These are phyloP conservation scores for Pseudoscleropodium purum DNA, from an alignment of 225 moss, liverwort and hornwort species.

Conservation along the genomic window DNA sequence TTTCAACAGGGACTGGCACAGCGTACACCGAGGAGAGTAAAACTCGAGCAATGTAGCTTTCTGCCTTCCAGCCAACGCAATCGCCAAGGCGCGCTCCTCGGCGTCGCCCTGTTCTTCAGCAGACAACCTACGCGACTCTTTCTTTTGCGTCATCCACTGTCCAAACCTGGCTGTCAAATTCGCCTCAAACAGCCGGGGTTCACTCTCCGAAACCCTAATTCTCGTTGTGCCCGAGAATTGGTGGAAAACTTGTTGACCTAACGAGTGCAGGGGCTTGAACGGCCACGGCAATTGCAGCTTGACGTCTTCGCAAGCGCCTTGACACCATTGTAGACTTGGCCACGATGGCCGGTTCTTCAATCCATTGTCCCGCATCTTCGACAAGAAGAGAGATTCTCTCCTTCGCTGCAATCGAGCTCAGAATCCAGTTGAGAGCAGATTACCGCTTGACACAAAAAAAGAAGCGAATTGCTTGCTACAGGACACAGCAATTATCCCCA, in stretches of 20 bases:
- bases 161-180: slow-evolving; percentile 29
- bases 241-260: slow-evolving; percentile 15
- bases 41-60: slow-evolving; percentile 77
- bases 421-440: neutral
- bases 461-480: neutral
- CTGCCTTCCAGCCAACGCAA: slow-evolving; percentile 57
- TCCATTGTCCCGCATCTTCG: slow-evolving; percentile 7
- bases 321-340: slow-evolving; percentile 31
- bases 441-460: too few species aligned
- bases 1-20: slow-evolving; percentile 69
- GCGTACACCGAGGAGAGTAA: slow-evolving; percentile 70
- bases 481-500: neutral
- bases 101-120: slow-evolving; percentile 67
- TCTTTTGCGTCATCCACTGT: slow-evolving; percentile 33
- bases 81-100: slow-evolving; percentile 78
- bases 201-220: neutral
- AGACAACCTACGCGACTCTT: slow-evolving; percentile 15
- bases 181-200: slow-evolving; percentile 12
- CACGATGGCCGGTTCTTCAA: neutral
- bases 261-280: slow-evolving; percentile 54
- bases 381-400: neutral
- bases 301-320: slow-evolving; percentile 30
- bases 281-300: slow-evolving; percentile 68
- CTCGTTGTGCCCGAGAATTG: neutral
- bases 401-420: neutral